phyloP scores from a whole-genome alignment of 306 rosid species.

The Psophocarpus tetragonolobus region DNA sequence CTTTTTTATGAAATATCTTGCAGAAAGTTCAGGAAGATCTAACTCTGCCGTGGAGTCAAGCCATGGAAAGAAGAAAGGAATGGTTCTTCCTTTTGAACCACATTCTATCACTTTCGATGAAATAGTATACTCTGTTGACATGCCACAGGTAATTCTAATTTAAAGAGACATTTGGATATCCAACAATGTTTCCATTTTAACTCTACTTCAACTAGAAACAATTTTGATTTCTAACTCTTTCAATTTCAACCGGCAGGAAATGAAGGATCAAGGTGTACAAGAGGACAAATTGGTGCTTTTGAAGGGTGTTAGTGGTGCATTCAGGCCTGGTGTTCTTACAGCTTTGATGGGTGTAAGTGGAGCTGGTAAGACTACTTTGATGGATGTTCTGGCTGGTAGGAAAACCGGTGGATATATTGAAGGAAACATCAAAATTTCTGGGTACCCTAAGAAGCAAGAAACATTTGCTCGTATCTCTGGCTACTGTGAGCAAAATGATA shows the following conservation, averaged over 20 bases:
- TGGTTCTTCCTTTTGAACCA: slow-evolving; percentile 71
- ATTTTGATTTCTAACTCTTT: not conserved
- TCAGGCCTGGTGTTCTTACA: slow-evolving; percentile 72
- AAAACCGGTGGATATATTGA: slow-evolving; percentile 75
- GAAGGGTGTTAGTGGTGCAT: slow-evolving; percentile 67
- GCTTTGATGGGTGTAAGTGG: slow-evolving; percentile 82
- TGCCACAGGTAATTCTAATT: slow-evolving; percentile 54
- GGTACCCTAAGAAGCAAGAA: slow-evolving; percentile 68
- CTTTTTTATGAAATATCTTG: not conserved
- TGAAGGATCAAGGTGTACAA: slow-evolving; percentile 54
- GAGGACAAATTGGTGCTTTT: slow-evolving; percentile 57
- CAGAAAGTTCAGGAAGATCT: slow-evolving; percentile 41
- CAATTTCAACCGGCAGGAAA: slow-evolving; percentile 47
- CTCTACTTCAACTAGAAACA: not conserved
- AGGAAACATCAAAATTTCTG: slow-evolving; percentile 58
- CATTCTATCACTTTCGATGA: slow-evolving; percentile 60
- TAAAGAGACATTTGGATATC: not conserved
- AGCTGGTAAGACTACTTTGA: slow-evolving; percentile 73
- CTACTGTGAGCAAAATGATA: slow-evolving; percentile 71
- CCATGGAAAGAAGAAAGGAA: slow-evolving; percentile 51
- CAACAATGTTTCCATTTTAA: not conserved
- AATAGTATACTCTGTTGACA: slow-evolving; percentile 57
- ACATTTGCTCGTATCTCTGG: slow-evolving; percentile 65
- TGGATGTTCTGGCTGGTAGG: slow-evolving; percentile 76
- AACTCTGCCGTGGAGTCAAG: slow-evolving; percentile 28